Conservation (phyloP, 1,139 yeast species). For the Komagataea norvegica region DNA sequence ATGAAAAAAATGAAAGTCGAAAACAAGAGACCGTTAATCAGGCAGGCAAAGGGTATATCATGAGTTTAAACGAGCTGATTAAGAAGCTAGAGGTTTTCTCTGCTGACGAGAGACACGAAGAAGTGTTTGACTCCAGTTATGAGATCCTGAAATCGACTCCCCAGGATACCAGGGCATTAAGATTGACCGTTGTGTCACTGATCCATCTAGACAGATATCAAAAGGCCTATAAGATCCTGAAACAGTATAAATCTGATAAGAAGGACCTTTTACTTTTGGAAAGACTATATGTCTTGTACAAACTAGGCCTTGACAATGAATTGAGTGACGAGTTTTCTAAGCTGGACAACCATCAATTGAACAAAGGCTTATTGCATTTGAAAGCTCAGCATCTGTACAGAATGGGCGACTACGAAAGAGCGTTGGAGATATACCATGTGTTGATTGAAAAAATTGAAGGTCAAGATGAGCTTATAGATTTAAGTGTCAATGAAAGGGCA, state of each 20-base stretch:
- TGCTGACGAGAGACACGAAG: constrained; percentile 42
- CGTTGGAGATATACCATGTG: constrained; percentile 51
- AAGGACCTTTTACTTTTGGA: constrained; percentile 45
- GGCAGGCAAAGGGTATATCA: neutral
- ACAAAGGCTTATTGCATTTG: constrained; percentile 63
- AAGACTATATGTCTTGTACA: constrained; percentile 66
- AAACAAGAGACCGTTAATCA: neutral
- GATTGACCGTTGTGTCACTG: constrained; percentile 61
- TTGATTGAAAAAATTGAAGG: constrained; percentile 32
- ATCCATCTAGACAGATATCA: constrained; percentile 68
- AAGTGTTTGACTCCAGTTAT: constrained; percentile 41
- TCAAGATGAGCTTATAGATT: constrained; percentile 46
- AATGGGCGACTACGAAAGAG: constrained; percentile 51
- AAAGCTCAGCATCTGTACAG: constrained; percentile 79
- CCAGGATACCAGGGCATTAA: constrained; percentile 49
- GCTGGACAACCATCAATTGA: constrained; percentile 27
- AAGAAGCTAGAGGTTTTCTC: constrained; percentile 44
- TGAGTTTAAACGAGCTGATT: constrained; percentile 37
- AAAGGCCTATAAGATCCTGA: constrained; percentile 47
- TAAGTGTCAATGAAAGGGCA: constrained; percentile 67
- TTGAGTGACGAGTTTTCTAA: constrained; percentile 39
- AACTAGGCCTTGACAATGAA: constrained; percentile 44
- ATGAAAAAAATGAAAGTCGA: neutral
- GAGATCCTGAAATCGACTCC: constrained; percentile 39
- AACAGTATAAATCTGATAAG: constrained; percentile 36